phyloP scores from a whole-genome alignment of 2,329 filamentous ascomycete genomes.

The Pezicula neosporulosa region DNA sequence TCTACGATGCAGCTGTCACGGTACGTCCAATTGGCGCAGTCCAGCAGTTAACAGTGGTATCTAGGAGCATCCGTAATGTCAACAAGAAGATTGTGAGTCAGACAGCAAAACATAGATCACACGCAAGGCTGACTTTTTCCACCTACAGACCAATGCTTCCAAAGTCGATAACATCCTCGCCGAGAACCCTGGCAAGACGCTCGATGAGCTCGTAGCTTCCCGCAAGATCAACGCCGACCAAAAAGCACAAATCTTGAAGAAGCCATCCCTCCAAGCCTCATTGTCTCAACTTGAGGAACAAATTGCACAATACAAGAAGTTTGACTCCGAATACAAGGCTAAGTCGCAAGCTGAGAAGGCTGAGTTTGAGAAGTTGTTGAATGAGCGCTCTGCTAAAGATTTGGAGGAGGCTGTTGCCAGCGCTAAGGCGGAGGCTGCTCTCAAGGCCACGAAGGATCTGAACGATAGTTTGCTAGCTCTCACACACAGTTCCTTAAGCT shows the following conservation, averaged over 20 bases:
- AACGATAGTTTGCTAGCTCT: conserved; percentile 65
- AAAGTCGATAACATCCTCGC: conserved; percentile 69
- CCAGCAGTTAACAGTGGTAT: conserved; percentile 8
- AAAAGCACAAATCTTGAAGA: conserved; percentile 74
- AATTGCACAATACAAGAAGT: conserved; percentile 69
- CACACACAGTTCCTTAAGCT: conserved; percentile 80
- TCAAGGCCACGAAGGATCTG: conserved; percentile 52
- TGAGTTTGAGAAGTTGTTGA: conserved; percentile 55
- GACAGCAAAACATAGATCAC: background rate
- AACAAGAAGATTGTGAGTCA: conserved; percentile 87
- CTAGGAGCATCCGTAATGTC: conserved; percentile 83
- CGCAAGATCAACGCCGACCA: conserved; percentile 80
- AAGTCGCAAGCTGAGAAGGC: conserved; percentile 55
- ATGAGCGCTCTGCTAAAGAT: conserved; percentile 42
- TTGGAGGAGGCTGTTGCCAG: conserved; percentile 46
- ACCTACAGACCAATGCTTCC: conserved; percentile 58
- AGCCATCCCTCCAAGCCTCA: conserved; percentile 67
- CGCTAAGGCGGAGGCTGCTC: conserved; percentile 49
- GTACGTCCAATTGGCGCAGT: background rate
- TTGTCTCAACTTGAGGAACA: conserved; percentile 71
- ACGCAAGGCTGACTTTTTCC: conserved; percentile 13
- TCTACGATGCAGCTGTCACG: conserved; percentile 4
- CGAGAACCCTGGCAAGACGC: conserved; percentile 65
- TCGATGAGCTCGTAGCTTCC: conserved; percentile 68
- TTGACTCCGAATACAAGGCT: conserved; percentile 68